Base-by-base conservation (phyloP, 257 asterid genomes). In the Solanum infundibuliforme region DNA sequence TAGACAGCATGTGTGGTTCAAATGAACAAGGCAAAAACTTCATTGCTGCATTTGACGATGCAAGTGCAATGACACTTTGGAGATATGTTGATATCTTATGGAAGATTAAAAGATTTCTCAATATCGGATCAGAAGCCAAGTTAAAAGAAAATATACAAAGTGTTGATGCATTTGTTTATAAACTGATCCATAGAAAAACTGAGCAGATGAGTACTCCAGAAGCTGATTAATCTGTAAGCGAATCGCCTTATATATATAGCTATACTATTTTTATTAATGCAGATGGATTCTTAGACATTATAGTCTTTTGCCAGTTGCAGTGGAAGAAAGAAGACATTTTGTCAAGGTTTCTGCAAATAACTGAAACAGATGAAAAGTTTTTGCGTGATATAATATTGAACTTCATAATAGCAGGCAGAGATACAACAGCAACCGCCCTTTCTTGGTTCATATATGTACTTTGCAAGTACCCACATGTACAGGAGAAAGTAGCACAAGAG, bases 331-430 rank as follows among this genome's bases (percentile, higher is more conserved):
- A 93, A 27, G 95, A 94, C 91, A 91, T 93, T 41, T 88, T 94
- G 88, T 91, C 94, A 32, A 91, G 95, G 88, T 94, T 94, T 35
- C 69, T 94, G 88, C 91, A 89, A 77, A 27, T 88, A 27, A 83
- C 32, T 2, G 89, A 87, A 69, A 82, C 87, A 7, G 89, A 91
- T 90, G 91, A 90, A 4, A 93, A 83, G 87, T 92, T 89, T 87
- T 85, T 92, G 89, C 86, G 94, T 4, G 96, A 94, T 87, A 92
- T 93, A 69, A 92, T 91, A 83, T 66, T 92, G 90, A 94, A 88
- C 90, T 91, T 93, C 92, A 88, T 91, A 52, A 90, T 92, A 60
- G 92, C 95, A 18, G 96, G 95, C 52, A 92, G 89, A 88, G 95
- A 93, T 85, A 92, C 95, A 31, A 91, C 94, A 29, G 92, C 94